phyloP scores from a whole-genome alignment of 768 basidiomycete genomes.

The Pleurotus salmoneostramineus region DNA sequence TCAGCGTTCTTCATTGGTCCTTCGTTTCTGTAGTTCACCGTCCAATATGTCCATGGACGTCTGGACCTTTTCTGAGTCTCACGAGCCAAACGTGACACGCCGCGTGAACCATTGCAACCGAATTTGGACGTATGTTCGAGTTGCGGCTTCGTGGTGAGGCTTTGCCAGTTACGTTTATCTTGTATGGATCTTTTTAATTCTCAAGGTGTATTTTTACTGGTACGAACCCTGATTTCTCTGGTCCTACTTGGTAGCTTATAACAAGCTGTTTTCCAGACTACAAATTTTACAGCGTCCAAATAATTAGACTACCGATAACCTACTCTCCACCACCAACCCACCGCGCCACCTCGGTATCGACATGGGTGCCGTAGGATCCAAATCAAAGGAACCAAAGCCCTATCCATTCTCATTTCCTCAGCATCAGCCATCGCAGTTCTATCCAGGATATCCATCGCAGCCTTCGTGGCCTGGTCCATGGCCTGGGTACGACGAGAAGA shows the following conservation, averaged over 20 bases:
- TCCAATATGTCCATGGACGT: too few relatives aligned
- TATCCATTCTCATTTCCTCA: slow-evolving; percentile 6
- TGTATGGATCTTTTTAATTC: slow-evolving; percentile 3
- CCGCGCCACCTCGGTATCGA: background rate
- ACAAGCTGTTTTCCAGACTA: background rate
- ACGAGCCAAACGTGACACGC: too few relatives aligned
- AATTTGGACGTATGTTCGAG: too few relatives aligned
- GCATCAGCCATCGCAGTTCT: background rate
- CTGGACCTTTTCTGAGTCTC: too few relatives aligned
- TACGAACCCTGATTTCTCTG: background rate
- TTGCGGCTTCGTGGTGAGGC: background rate
- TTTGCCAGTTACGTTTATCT: background rate
- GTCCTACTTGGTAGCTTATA: background rate
- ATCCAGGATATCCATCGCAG: background rate
- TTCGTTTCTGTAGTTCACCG: too few relatives aligned
- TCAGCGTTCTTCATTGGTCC: too few relatives aligned
- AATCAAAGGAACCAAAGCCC: slow-evolving; percentile 4
- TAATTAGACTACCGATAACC: background rate
- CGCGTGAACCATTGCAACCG: too few relatives aligned
- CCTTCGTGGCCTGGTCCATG: slow-evolving; percentile 2
- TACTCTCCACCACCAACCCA: background rate
- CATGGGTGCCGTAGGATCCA: slow-evolving; percentile 6
- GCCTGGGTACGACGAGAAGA: slow-evolving; percentile 1
- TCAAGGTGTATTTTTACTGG: background rate
- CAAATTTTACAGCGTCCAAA: background rate